These are phyloP conservation scores for Phycomyces blakesleeanus DNA, from an alignment of 192 early-diverging fungal genomes.

Conservation along the genomic window DNA sequence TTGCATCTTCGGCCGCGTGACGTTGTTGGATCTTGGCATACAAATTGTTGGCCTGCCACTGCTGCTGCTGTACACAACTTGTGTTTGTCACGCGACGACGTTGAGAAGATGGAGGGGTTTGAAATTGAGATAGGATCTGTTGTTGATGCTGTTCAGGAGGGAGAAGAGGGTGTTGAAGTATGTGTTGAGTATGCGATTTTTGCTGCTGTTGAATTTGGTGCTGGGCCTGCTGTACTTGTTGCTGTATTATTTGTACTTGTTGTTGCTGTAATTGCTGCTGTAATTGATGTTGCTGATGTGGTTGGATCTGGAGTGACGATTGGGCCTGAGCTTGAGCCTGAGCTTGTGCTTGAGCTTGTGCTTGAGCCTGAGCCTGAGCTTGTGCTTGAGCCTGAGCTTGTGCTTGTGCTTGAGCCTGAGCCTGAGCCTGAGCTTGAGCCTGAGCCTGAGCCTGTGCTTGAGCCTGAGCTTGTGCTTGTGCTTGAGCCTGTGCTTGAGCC, in stretches of 20 bases:
- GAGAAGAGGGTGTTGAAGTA: constrained; percentile 13
- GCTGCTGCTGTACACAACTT: background rate
- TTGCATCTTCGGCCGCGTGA: constrained; percentile 3
- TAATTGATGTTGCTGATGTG: background rate
- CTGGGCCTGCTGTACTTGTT: constrained; percentile 2
- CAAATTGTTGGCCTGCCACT: constrained; percentile 12
- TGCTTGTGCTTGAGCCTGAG: constrained; percentile 7
- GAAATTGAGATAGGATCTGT: background rate
- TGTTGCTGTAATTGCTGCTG: constrained; percentile 5
- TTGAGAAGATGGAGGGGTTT: constrained; percentile 1
- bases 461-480: background rate
- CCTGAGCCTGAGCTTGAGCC: constrained; percentile 1
- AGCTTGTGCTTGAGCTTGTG: background rate
- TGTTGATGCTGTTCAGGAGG: constrained; percentile 11
- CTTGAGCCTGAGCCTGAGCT: background rate
- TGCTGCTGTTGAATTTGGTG: constrained; percentile 8
- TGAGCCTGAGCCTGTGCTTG: background rate
- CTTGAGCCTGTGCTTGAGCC: background rate
- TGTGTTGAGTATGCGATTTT: constrained; percentile 8
- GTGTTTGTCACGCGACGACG: constrained; percentile 1
- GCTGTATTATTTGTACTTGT: constrained; percentile 2
- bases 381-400: background rate
- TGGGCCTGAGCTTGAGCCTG: background rate
- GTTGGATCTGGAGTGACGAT: background rate
- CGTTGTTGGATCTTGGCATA: constrained; percentile 15